These are phyloP conservation scores for Bipolaris bicolor DNA, from an alignment of 2,329 filamentous ascomycete species.

Conservation along the genomic window DNA sequence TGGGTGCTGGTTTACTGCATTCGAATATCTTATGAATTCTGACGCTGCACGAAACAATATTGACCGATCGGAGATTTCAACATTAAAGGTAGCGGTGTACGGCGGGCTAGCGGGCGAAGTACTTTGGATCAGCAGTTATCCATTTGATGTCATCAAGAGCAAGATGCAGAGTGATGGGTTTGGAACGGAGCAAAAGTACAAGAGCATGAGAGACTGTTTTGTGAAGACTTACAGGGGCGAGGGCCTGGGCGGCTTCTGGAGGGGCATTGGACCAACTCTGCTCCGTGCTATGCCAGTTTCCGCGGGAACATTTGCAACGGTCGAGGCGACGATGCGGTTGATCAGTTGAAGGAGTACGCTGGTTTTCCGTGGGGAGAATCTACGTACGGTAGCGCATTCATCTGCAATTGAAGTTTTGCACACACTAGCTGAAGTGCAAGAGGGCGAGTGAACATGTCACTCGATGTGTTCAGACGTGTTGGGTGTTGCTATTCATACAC, in stretches of 20 bases:
- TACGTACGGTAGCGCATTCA: background rate
- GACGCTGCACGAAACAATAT: constrained; percentile 81
- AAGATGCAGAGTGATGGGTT: constrained; percentile 99
- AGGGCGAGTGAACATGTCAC: too few species aligned
- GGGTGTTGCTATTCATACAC: background rate
- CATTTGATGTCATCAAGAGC: constrained; percentile 97
- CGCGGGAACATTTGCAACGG: constrained; percentile 93
- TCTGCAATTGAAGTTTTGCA: background rate
- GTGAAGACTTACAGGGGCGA: constrained; percentile 78
- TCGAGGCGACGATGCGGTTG: constrained; percentile 34
- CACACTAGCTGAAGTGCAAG: too few species aligned
- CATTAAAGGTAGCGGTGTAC: constrained; percentile 87
- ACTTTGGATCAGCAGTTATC: constrained; percentile 92
- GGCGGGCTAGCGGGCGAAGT: constrained; percentile 93
- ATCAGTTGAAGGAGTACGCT: constrained; percentile 18
- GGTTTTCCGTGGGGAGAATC: background rate
- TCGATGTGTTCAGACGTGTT: background rate
- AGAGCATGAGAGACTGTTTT: constrained; percentile 88
- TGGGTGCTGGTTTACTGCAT: constrained; percentile 91
- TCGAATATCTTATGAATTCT: constrained; percentile 94
- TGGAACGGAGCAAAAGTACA: constrained; percentile 72
- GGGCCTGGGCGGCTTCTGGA: constrained; percentile 88
- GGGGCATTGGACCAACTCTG: constrained; percentile 87
- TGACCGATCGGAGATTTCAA: constrained; percentile 77
- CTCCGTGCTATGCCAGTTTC: constrained; percentile 96